These are phyloP conservation scores for Penicillium salamii DNA, from an alignment of 495 filamentous ascomycete genomes.

Conservation along the genomic window DNA sequence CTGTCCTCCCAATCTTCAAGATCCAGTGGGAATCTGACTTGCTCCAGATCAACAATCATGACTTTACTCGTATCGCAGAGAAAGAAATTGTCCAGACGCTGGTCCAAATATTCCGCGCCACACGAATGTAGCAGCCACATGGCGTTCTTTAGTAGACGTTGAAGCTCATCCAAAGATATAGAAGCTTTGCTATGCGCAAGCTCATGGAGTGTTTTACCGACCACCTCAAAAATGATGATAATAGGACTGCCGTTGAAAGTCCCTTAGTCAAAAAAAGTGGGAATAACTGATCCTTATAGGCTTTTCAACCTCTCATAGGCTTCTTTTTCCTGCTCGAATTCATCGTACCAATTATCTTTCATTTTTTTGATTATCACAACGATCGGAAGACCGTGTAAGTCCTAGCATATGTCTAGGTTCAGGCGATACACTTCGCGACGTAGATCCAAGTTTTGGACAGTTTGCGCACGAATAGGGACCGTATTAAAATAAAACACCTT, in stretches of 20 bases:
- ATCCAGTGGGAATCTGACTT: constrained; percentile 8
- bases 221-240: constrained; percentile 5
- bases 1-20: constrained; percentile 6
- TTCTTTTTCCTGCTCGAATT: constrained; percentile 7
- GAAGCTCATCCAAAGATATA: background rate
- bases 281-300: too few relatives aligned
- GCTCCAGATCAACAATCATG: constrained; percentile 15
- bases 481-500: constrained; percentile 2
- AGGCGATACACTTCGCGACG: constrained; percentile 2
- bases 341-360: constrained; percentile 6
- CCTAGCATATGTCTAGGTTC: background rate
- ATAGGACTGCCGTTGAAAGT: background rate
- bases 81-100: constrained; percentile 11
- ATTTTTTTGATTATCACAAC: constrained; percentile 5
- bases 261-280: too few relatives aligned
- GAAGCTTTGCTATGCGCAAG: background rate
- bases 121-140: background rate
- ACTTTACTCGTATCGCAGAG: constrained; percentile 7
- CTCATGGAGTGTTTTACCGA: constrained; percentile 1
- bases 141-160: constrained; percentile 1
- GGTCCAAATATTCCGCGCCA: constrained; percentile 6
- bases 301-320: constrained; percentile 8
- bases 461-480: background rate
- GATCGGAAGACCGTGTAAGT: constrained; percentile 1
- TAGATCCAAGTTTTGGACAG: constrained; percentile 1